Evolutionary conservation across 768 basidiomycete species (phyloP), one percentile per base, ranked within the genome.

Genomic region (Rhodotorula babjevae): DNA sequence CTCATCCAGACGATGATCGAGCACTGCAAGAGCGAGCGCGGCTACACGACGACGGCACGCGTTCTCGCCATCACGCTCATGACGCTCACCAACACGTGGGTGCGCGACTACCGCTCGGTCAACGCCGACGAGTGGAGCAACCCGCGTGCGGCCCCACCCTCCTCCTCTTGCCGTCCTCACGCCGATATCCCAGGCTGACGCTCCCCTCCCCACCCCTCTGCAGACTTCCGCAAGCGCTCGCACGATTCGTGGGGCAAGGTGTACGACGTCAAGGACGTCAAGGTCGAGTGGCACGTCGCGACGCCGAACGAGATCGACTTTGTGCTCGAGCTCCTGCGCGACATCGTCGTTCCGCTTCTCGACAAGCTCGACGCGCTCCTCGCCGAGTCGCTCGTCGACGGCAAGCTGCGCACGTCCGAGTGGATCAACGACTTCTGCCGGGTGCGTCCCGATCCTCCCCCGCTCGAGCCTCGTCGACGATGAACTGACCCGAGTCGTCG

Each of bases 391-490:
- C 57, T 73, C 49, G 55, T 90, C 77, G 90, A 91, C 79, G 25
- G 29, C 55, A 67, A 86, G 85, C 82, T 59, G 10, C n/a, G 29
- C 77, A 83, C 56, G 76, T 82, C 40, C 84, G 87, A 31, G 85
- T 93, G 91, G 91, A 85, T 88, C 21, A 92, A 91, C 80, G 90
- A 93, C 74, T 91, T 93, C 78, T 93, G 91, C 82, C 86, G 91
- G 85, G 88, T 72, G 47, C 40, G 71, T 42, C 0, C 10, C 10
- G 11, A 16, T 16, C n/a, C 16, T 55, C 27, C 12, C 33, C 36
- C 40, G 10, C 40, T 7, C 58, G 36, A 2, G 36, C 11, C 18
- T 23, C 0, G 3, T 49, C 3, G 16, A 27, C 3, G 7, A 19
- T 4, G 16, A 3, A 19, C 36, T 29, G 44, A 12, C 47, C 47